These are phyloP conservation scores for Dendrobium catenatum DNA, from an alignment of 106 monocot genomes.

Conservation along the genomic window DNA sequence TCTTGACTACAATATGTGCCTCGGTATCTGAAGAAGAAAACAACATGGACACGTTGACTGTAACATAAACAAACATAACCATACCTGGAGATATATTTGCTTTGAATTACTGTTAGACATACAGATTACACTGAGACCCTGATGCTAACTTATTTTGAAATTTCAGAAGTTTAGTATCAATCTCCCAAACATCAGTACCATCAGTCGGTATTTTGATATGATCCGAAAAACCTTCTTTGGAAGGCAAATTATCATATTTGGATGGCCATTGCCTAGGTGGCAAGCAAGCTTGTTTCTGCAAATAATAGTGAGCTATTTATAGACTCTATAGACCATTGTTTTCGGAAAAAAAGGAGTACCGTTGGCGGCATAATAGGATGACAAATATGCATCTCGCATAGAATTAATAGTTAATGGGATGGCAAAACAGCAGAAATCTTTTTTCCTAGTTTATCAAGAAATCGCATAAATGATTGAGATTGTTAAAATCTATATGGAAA, in stretches of 20 bases:
- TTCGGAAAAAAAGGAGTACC: neutral
- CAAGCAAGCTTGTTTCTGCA: slow-evolving; percentile 32
- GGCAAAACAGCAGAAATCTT: neutral
- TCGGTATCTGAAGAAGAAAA: slow-evolving; percentile 43
- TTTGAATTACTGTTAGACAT: slow-evolving; percentile 14
- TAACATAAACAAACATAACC: neutral
- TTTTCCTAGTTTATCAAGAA: neutral
- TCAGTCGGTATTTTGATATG: slow-evolving; percentile 61
- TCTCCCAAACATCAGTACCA: slow-evolving; percentile 70
- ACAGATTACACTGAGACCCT: slow-evolving; percentile 72
- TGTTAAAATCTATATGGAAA: neutral
- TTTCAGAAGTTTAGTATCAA: slow-evolving; percentile 51
- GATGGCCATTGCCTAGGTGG: slow-evolving; percentile 24
- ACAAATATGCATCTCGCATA: neutral
- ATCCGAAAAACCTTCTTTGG: slow-evolving; percentile 9
- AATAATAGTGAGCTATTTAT: neutral
- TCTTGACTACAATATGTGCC: slow-evolving; percentile 88
- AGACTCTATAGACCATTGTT: neutral
- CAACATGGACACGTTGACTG: neutral
- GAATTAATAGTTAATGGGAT: neutral
- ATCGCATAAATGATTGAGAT: neutral
- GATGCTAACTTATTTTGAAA: slow-evolving; percentile 63
- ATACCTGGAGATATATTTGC: neutral
- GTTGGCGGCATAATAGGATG: neutral
- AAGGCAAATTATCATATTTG: slow-evolving; percentile 22